Evolutionary conservation across 495 filamentous ascomycete species (phyloP).

Genomic region (Penicillium crystallinum): DNA sequence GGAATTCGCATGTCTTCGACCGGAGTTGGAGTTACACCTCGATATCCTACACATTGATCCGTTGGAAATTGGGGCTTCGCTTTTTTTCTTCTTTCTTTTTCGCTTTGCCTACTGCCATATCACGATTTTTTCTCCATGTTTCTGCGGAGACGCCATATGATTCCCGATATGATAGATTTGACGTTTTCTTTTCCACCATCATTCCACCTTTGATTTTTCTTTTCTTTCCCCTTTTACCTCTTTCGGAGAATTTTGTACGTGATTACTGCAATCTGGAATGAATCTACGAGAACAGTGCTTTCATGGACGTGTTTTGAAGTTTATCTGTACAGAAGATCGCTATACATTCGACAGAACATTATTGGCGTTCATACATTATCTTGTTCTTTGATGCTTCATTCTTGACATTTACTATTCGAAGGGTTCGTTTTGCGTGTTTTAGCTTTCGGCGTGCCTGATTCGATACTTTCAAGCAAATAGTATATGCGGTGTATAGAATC

Average conservation of each 20-base stretch:
- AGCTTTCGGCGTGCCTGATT: background rate
- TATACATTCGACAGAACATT: slow-evolving; percentile 1
- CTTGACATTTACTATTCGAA: background rate
- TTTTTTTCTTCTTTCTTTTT: slow-evolving; percentile 1
- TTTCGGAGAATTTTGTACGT: background rate
- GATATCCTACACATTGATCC: background rate
- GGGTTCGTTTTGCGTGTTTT: background rate
- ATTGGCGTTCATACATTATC: background rate
- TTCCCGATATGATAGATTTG: slow-evolving; percentile 14
- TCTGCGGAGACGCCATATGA: slow-evolving; percentile 9
- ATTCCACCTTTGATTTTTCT: background rate
- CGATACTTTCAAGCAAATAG: background rate
- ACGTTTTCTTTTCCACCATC: background rate
- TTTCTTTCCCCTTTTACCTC: background rate
- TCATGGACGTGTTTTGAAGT: background rate
- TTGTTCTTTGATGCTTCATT: background rate
- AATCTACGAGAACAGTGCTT: background rate
- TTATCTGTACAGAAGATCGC: background rate
- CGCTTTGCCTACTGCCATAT: slow-evolving; percentile 1
- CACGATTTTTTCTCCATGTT: slow-evolving; percentile 6
- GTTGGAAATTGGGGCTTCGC: background rate
- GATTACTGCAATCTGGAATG: slow-evolving; percentile 1
- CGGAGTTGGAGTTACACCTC: slow-evolving; percentile 12
- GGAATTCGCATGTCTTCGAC: slow-evolving; percentile 7
- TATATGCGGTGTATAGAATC: background rate